phyloP scores from a whole-genome alignment of 2,329 filamentous ascomycete species.

The Colletotrichum sp. region DNA sequence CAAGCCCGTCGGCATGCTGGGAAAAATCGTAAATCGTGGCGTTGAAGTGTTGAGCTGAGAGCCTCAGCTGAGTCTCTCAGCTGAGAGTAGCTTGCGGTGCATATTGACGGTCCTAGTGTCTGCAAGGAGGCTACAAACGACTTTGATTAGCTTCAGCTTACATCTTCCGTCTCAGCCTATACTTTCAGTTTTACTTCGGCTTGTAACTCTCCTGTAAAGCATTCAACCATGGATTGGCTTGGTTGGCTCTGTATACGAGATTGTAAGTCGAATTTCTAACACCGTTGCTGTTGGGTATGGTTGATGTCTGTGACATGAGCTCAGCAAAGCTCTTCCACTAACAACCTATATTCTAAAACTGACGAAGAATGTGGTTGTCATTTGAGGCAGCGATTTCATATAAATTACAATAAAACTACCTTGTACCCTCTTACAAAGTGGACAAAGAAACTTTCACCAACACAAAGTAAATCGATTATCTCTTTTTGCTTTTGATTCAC shows the following conservation, averaged over 20 bases:
- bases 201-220: neutral
- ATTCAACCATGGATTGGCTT: neutral
- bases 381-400: neutral
- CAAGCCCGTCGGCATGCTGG: neutral
- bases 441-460: neutral
- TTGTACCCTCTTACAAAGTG: neutral
- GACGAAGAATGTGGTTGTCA: neutral
- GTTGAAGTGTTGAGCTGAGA: neutral
- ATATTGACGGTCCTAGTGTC: neutral
- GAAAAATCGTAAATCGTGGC: neutral
- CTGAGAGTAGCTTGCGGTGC: neutral
- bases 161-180: neutral
- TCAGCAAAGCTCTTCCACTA: neutral
- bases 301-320: neutral
- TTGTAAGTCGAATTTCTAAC: neutral
- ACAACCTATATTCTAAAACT: fast-evolving
- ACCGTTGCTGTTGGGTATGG: neutral
- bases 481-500: neutral
- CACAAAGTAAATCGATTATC: neutral
- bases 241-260: neutral
- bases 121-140: neutral
- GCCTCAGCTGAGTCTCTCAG: no score
- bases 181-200: neutral
- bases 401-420: neutral
- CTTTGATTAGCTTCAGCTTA: neutral